A percentile compares a stretch with the other conserved stretches of the same genome.
Conservation (phyloP, 768 basidiomycete species). For the Hygrocybe punicea region DNA sequence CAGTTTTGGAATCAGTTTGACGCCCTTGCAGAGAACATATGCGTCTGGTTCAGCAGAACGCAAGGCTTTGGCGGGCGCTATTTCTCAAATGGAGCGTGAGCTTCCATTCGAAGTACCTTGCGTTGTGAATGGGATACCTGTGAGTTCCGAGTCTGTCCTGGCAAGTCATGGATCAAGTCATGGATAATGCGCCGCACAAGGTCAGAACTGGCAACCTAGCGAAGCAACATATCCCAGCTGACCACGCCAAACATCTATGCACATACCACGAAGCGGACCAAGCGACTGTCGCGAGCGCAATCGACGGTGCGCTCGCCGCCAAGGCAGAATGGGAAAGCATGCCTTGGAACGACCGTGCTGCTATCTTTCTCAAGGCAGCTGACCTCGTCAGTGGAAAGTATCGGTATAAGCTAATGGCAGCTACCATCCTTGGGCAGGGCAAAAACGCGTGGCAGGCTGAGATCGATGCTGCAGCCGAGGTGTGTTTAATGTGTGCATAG, state of each 20-base stretch:
- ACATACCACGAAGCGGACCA: slow-evolving; percentile 86
- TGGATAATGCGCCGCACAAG: slow-evolving; percentile 34
- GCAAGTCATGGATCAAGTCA: not conserved
- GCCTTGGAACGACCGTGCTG: slow-evolving; percentile 96
- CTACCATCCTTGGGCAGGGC: slow-evolving; percentile 97
- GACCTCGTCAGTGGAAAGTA: slow-evolving; percentile 96
- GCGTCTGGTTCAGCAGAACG: slow-evolving; percentile 78
- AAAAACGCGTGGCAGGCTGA: slow-evolving; percentile 99
- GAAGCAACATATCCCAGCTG: slow-evolving; percentile 80
- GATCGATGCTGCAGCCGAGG: slow-evolving; percentile 98
- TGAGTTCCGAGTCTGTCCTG: slow-evolving; percentile 34
- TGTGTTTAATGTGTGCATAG: no score
- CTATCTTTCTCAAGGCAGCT: slow-evolving; percentile 97
- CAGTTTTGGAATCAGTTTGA: slow-evolving; percentile 1
- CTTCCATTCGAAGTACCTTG: slow-evolving; percentile 92
- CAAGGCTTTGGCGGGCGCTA: slow-evolving; percentile 61
- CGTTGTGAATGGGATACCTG: slow-evolving; percentile 85
- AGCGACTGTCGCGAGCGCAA: slow-evolving; percentile 70
- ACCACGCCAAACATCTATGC: slow-evolving; percentile 79
- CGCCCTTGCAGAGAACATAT: slow-evolving; percentile 60
- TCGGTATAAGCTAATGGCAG: slow-evolving; percentile 90
- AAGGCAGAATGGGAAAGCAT: slow-evolving; percentile 88
- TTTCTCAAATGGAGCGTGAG: slow-evolving; percentile 76
- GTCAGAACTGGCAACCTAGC: slow-evolving; percentile 76
- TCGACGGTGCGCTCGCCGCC: slow-evolving; percentile 82